Percentiles rank a stretch among this genome's conserved stretches.
Evolutionary conservation across 1,284 basidiomycete genomes (phyloP).

Genomic region (Moesziomyces aphidis): DNA sequence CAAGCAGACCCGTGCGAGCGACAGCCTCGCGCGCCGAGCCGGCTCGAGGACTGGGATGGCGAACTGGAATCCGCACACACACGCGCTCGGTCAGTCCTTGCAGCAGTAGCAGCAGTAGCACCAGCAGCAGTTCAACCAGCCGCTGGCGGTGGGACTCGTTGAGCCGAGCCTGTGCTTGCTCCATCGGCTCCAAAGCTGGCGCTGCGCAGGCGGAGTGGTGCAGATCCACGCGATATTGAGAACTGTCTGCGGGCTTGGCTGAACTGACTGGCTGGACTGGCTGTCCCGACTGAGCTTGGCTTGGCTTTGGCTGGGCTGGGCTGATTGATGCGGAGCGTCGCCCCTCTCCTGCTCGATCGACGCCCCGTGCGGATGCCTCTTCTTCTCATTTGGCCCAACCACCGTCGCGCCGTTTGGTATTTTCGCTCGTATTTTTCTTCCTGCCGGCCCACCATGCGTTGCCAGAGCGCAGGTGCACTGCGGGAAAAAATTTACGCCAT

Average conservation of each 20-base stretch:
- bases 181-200: background rate
- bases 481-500: background rate
- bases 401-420: background rate
- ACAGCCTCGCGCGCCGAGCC: background rate
- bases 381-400: background rate
- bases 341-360: background rate
- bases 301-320: background rate
- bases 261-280: background rate
- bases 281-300: background rate
- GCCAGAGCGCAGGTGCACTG: background rate
- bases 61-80: constrained; percentile 5
- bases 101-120: background rate
- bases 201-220: background rate
- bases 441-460: background rate
- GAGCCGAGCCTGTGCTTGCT: too few relatives aligned
- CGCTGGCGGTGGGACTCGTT: too few relatives aligned
- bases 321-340: constrained; percentile 3
- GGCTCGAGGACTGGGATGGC: constrained; percentile 4
- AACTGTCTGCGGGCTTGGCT: background rate
- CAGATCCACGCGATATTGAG: constrained; percentile 8
- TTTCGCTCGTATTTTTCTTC: background rate
- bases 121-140: too few relatives aligned
- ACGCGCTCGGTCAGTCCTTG: background rate
- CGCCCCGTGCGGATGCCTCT: constrained; percentile 3
- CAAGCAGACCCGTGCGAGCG: too few relatives aligned